Percentiles rank a stretch among this genome's conserved stretches.
phyloP scores from a whole-genome alignment of 129 eudicot species.

The Centaurea solstitialis region DNA sequence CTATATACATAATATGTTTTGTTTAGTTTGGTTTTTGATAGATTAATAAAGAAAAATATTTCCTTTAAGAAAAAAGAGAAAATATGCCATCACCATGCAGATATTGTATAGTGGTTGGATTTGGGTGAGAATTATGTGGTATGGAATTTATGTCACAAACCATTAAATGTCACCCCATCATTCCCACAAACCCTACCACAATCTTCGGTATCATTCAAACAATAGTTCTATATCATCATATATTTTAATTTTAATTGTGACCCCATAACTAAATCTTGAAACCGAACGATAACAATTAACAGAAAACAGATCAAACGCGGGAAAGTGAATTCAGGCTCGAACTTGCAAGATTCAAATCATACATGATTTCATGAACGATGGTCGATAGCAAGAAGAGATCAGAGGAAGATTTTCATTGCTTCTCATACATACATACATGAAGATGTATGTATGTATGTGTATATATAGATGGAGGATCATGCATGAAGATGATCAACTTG shows the following conservation, averaged over 20 bases:
- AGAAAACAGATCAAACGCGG: background rate
- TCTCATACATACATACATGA: background rate
- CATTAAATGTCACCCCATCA: background rate
- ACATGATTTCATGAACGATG: background rate
- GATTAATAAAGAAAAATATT: background rate
- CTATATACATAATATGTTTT: too few species aligned
- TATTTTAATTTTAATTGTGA: background rate
- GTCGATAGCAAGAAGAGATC: background rate
- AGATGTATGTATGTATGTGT: background rate
- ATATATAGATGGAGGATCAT: background rate
- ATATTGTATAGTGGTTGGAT: background rate
- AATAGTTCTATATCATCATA: background rate
- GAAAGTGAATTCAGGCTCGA: background rate
- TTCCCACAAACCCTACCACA: constrained; percentile 12
- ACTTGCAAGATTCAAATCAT: background rate
- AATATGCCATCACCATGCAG: background rate
- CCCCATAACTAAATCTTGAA: background rate
- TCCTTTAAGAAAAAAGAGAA: too few species aligned
- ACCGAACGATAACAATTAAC: background rate
- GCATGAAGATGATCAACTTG: background rate
- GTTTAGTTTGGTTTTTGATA: background rate
- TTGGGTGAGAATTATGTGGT: constrained; percentile 10
- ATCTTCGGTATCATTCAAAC: background rate
- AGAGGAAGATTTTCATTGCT: background rate
- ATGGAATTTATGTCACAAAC: background rate